phyloP scores from a whole-genome alignment of 2,329 filamentous ascomycete species.

The Penicillium sp. region DNA sequence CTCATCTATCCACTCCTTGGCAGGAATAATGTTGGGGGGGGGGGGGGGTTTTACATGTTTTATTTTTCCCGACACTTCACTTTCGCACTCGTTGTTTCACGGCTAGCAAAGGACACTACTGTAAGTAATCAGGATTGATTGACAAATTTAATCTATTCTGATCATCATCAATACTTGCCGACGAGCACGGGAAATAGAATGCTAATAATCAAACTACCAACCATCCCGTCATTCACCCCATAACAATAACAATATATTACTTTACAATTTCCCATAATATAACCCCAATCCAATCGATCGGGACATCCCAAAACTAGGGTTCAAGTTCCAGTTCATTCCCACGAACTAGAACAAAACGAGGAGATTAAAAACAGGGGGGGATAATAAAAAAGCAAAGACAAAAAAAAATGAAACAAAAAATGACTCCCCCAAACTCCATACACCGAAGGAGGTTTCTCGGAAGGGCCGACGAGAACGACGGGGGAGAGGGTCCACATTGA shows the following conservation, averaged over 20 bases:
- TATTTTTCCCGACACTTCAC: conserved; percentile 16
- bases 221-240: not conserved
- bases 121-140: not conserved
- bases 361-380: not conserved
- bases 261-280: not conserved
- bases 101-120: not conserved
- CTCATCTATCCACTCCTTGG: conserved; percentile 18
- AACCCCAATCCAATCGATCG: not conserved
- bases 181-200: not conserved
- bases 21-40: conserved; percentile 5
- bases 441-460: conserved; percentile 16
- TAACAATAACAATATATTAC: not conserved
- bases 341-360: not conserved
- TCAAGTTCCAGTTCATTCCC: not conserved
- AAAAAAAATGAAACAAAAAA: not conserved
- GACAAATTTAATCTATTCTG: not conserved
- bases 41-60: conserved; percentile 5
- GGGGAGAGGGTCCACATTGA: conserved; percentile 16
- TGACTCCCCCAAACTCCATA: not conserved
- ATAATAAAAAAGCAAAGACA: not conserved
- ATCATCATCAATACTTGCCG: not conserved
- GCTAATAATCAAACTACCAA: not conserved
- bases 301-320: not conserved
- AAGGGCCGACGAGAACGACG: conserved; percentile 23
- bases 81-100: not conserved